Percentiles rank a stretch among this genome's conserved stretches.
Evolutionary conservation across 2,329 filamentous ascomycete species (phyloP).

Genomic region (Xenoacremonium recifei): DNA sequence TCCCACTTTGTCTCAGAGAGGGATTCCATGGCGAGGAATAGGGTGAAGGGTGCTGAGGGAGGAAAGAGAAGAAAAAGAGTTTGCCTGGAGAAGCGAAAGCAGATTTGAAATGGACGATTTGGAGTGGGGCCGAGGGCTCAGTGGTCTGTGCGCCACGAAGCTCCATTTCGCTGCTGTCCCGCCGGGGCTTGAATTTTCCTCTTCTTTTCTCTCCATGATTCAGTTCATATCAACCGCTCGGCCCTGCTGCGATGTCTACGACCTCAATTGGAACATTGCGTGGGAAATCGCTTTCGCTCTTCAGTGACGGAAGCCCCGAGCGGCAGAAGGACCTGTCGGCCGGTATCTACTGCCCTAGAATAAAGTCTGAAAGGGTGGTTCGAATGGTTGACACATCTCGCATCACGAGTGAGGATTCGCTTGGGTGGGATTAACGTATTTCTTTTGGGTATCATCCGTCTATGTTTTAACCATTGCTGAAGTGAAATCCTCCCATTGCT

Average conservation of each 20-base stretch:
- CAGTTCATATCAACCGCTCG: conserved; percentile 31
- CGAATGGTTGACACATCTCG: conserved; percentile 74
- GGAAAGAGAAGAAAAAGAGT: conserved; percentile 12
- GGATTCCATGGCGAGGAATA: conserved; percentile 62
- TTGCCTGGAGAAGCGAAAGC: conserved; percentile 12
- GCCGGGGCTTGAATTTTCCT: conserved; percentile 25
- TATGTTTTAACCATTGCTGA: conserved; percentile 30
- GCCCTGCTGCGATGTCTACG: conserved; percentile 29
- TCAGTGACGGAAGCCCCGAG: conserved; percentile 50
- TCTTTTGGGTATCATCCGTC: conserved; percentile 26
- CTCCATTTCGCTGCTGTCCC: conserved; percentile 8
- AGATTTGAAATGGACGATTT: conserved; percentile 18
- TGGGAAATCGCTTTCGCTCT: conserved; percentile 56
- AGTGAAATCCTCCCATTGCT: conserved; percentile 36
- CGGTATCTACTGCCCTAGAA: conserved; percentile 89
- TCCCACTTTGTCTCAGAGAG: conserved; percentile 75
- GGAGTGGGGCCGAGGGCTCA: conserved; percentile 20
- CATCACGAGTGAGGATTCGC: not conserved
- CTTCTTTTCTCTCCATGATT: conserved; percentile 20
- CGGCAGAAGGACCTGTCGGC: conserved; percentile 65
- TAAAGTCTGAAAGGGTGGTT: conserved; percentile 76
- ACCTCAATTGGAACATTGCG: conserved; percentile 24
- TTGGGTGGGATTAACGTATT: not conserved
- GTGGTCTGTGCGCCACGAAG: conserved; percentile 20
- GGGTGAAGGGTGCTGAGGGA: conserved; percentile 16